Base-by-base conservation (phyloP, 768 basidiomycete genomes). In the Leccinum fibrillosum region DNA sequence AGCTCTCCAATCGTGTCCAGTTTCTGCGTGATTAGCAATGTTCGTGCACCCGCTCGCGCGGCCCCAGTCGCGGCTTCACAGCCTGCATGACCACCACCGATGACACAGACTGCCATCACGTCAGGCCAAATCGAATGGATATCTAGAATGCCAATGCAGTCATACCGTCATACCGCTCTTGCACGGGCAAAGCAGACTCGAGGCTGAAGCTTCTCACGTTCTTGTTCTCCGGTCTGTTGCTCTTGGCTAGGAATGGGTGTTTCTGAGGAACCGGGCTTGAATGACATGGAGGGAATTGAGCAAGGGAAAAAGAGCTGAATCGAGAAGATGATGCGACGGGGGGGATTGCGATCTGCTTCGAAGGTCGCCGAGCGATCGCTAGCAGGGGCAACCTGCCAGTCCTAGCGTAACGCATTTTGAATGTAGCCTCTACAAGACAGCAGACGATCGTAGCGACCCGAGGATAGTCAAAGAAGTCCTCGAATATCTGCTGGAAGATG, bases 71-170 rank as follows among this genome's bases (percentile, higher is more conserved):
- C 93, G 1, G 94, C 94, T 69, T 96, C 94, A 65, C 91, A 93
- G 1, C 94, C 94, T 28, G 94, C 94, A 76, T 96, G 94, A 4
- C 94, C 94, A 4, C 89, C 94, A 26, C 94, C 94, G 63, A 95
- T 91, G 30, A 96, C 80, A 64, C 92, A 92, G 0, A 94, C 91
- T 83, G 21, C 21, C 76, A 76, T 8, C 75, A 61, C 17, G 70
- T 79, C 51, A 74, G 75, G 62, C 78, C 15, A 13, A 0, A 28
- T n/a, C 78, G 76, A 55, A 28, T 35, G 5, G 54, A 28, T 37
- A 5, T 57, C 17, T 8, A 60, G 28, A 58, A n/a, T 39, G 49
- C 26, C 19, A 9, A 48, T 35, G 2, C 0, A 51, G 17, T 9
- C 61, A 49, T 55, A 72, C 70, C 70, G 50, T 74, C 70, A 11